Evolutionary conservation across 169 alveolate genomes (phyloP).

Genomic region (Cryptosporidium parvum): DNA sequence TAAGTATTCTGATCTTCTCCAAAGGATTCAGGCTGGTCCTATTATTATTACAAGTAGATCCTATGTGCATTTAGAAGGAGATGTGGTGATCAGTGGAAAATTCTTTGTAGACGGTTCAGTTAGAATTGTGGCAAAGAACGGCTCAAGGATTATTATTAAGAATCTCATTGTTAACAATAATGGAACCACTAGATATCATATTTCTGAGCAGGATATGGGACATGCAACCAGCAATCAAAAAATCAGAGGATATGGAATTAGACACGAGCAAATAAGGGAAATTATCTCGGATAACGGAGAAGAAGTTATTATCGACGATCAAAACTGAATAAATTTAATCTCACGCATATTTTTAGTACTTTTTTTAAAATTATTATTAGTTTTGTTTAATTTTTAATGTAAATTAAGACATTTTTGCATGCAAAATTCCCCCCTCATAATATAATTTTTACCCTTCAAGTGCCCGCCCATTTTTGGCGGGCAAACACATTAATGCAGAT

Average conservation of each 20-base stretch:
- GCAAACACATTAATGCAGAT: slow-evolving; percentile 14
- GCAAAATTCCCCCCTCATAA: background rate
- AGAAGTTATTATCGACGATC: slow-evolving; percentile 15
- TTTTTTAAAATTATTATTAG: background rate
- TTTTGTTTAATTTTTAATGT: background rate
- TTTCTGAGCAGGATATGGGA: slow-evolving; percentile 50
- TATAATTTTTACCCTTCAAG: background rate
- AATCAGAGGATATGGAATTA: slow-evolving; percentile 65
- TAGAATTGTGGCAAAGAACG: slow-evolving; percentile 31
- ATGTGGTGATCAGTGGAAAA: slow-evolving; percentile 44
- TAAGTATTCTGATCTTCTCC: slow-evolving; percentile 82
- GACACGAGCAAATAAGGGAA: slow-evolving; percentile 53
- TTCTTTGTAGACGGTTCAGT: slow-evolving; percentile 69
- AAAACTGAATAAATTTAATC: background rate
- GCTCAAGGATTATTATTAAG: slow-evolving; percentile 42
- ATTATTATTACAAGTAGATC: slow-evolving; percentile 36
- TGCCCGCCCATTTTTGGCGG: slow-evolving; percentile 22
- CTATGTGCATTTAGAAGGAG: slow-evolving; percentile 54
- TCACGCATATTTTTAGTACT: background rate
- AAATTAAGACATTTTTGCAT: background rate
- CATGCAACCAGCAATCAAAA: slow-evolving; percentile 41
- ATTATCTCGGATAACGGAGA: slow-evolving; percentile 6
- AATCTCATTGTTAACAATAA: slow-evolving; percentile 42
- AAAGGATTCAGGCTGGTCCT: slow-evolving; percentile 79
- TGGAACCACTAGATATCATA: slow-evolving; percentile 39